Percentiles rank a stretch among this genome's conserved stretches.
Evolutionary conservation across 257 asterid genomes (phyloP).

Genomic region (Cruciata laevipes): DNA sequence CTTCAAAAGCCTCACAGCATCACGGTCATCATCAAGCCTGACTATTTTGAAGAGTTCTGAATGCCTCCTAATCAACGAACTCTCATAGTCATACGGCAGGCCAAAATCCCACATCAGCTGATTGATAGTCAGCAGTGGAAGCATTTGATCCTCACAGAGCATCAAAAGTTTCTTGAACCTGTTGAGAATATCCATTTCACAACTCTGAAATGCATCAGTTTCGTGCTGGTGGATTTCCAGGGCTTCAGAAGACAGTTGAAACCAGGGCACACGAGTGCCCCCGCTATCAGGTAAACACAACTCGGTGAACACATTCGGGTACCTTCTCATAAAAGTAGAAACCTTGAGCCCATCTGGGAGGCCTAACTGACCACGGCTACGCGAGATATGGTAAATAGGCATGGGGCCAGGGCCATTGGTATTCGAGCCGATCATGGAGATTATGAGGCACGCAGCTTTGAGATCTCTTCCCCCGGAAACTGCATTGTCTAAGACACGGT

Average conservation of each 20-base stretch:
- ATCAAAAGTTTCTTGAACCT: conserved; percentile 69
- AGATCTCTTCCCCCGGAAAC: conserved; percentile 49
- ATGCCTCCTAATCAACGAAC: conserved; percentile 28
- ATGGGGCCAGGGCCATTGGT: conserved; percentile 40
- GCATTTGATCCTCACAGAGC: conserved; percentile 57
- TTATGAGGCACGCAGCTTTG: conserved; percentile 58
- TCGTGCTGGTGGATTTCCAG: conserved; percentile 39
- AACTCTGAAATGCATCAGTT: conserved; percentile 24
- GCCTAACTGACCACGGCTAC: conserved; percentile 50
- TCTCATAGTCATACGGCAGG: conserved; percentile 56
- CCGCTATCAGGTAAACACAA: conserved; percentile 48
- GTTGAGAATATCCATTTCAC: conserved; percentile 47
- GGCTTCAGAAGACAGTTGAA: conserved; percentile 44
- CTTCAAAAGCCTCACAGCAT: conserved; percentile 48
- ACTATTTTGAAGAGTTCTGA: conserved; percentile 49
- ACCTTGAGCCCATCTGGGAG: conserved; percentile 59
- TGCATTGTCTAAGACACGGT: conserved; percentile 50
- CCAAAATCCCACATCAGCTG: conserved; percentile 87
- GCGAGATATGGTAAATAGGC: conserved; percentile 53
- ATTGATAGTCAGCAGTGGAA: conserved; percentile 75
- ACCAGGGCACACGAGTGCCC: conserved; percentile 86
- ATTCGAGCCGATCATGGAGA: conserved; percentile 51
- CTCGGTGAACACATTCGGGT: conserved; percentile 72
- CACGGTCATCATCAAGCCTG: conserved; percentile 60
- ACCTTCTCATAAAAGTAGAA: conserved; percentile 65